Conservation (phyloP, 2,329 filamentous ascomycete species). For the Lasiodiplodia sp. region DNA sequence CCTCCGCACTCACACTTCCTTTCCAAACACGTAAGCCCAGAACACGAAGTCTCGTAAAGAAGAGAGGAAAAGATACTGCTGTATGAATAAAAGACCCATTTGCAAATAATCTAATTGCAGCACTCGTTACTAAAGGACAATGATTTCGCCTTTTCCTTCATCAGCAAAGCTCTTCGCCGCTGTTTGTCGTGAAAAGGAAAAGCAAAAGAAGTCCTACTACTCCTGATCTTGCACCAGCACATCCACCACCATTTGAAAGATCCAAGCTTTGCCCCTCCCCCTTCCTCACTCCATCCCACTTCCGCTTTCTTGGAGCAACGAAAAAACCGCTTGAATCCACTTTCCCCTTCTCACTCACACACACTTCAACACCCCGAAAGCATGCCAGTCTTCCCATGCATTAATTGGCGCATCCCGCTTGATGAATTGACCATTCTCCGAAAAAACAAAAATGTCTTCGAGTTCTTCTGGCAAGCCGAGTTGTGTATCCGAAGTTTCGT, state of each 20-base stretch:
- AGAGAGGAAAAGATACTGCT: not conserved
- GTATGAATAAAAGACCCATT: slow-evolving; percentile 11
- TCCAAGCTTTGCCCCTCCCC: not conserved
- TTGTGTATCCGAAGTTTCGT: not conserved
- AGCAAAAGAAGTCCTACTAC: not conserved
- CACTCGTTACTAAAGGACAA: slow-evolving; percentile 3
- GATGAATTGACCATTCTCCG: slow-evolving; percentile 1
- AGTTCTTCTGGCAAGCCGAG: not conserved
- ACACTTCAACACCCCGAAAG: too few relatives aligned
- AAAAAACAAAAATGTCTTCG: not conserved
- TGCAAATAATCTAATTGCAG: slow-evolving; percentile 15
- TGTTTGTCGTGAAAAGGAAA: slow-evolving; percentile 12
- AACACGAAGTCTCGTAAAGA: not conserved
- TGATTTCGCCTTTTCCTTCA: slow-evolving; percentile 11
- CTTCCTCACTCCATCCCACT: not conserved
- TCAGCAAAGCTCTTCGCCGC: slow-evolving; percentile 7
- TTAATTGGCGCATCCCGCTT: slow-evolving; percentile 4
- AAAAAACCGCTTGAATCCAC: not conserved
- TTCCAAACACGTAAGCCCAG: not conserved
- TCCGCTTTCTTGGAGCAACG: not conserved
- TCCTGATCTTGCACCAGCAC: not conserved
- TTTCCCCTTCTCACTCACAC: not conserved
- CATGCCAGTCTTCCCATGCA: not conserved
- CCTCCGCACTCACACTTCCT: not conserved
- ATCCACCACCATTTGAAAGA: not conserved